Evolutionary conservation across 176 grass and related monocot species (phyloP), one percentile per base, ranked within the genome.

Genomic region (Typha latifolia): DNA sequence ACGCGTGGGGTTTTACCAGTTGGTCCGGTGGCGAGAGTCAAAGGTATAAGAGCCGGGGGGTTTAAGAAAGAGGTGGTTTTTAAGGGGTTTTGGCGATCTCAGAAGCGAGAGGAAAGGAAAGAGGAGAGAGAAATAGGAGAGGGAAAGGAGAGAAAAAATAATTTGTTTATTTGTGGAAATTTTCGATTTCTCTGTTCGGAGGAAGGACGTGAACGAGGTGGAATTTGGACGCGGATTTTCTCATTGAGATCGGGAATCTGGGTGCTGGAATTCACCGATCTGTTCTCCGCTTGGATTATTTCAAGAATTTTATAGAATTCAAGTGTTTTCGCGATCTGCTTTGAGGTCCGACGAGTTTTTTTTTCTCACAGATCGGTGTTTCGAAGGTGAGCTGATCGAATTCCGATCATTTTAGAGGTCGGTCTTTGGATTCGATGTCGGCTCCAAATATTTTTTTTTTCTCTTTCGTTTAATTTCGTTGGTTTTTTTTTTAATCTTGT

Each of bases 41-140:
- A 62, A 79, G 61, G 62, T 69, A 90, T 72, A 86, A 80, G 49
- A 71, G 49, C 20, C 32, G 24, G 48, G 77, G 83, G 87, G 87
- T 86, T 87, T 86, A 87, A 87, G 84, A 71, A 71, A 74, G 49
- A 48, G 49, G 70, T 74, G 59, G 71, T 68, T 71, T 81, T 68
- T 27, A 66, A 47, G 79, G 72, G 75, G 65, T 79, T 79, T 84
- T 81, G 73, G 23, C 64, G 65, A 64, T 57, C 66, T 34, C 23
- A 47, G 72, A 50, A 49, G 48, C 52, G 52, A 57, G 8, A 3
- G 15, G n/a, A 21, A 12, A 67, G 62, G 57, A 65, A 62, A 70
- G 49, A 61, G 32, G 15, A 23, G 32, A 47, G 47, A 21, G 49
- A 67, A 80, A 62, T 47, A 23, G 5, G 55, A 49, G 53, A 12